phyloP scores from a whole-genome alignment of 805 yeast genomes.

The Nakazawaea siamensis region DNA sequence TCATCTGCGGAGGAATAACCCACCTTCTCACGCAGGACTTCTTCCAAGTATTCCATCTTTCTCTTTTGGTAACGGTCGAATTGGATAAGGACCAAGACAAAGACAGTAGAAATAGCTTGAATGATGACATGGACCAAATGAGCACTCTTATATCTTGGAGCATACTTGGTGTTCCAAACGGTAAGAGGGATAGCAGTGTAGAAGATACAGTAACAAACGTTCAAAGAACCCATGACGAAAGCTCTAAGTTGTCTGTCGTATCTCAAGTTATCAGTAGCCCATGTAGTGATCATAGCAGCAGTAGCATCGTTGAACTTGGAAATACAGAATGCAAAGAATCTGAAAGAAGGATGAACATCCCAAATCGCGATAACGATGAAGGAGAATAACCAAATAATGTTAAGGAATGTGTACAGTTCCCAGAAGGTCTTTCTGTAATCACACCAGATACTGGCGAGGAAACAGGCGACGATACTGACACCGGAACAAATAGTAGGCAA shows the following conservation, averaged over 20 bases:
- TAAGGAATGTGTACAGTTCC: conserved; percentile 39
- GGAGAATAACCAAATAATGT: conserved; percentile 32
- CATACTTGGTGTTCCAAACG: conserved; percentile 41
- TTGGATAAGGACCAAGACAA: conserved; percentile 1
- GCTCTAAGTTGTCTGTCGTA: conserved; percentile 59
- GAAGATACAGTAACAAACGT: conserved; percentile 37
- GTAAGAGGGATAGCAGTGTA: conserved; percentile 25
- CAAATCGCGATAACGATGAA: conserved; percentile 43
- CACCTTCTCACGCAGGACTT: neutral
- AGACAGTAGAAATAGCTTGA: conserved; percentile 4
- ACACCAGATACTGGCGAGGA: conserved; percentile 33
- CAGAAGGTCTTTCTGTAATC: conserved; percentile 39
- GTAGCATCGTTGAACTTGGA: conserved; percentile 40
- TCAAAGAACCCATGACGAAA: conserved; percentile 55
- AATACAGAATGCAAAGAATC: conserved; percentile 39
- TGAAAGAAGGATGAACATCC: conserved; percentile 39
- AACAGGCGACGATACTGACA: conserved; percentile 39
- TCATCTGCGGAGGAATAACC: neutral
- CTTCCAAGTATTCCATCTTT: conserved; percentile 2
- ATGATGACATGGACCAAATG: conserved; percentile 1
- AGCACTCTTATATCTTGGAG: conserved; percentile 35
- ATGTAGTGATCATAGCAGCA: conserved; percentile 32
- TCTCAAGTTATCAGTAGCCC: conserved; percentile 29
- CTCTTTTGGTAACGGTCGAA: conserved; percentile 7
- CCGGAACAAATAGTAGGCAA: conserved; percentile 46